Evolutionary conservation across 768 basidiomycete species (phyloP).

Genomic region (Agrocybe pediades): DNA sequence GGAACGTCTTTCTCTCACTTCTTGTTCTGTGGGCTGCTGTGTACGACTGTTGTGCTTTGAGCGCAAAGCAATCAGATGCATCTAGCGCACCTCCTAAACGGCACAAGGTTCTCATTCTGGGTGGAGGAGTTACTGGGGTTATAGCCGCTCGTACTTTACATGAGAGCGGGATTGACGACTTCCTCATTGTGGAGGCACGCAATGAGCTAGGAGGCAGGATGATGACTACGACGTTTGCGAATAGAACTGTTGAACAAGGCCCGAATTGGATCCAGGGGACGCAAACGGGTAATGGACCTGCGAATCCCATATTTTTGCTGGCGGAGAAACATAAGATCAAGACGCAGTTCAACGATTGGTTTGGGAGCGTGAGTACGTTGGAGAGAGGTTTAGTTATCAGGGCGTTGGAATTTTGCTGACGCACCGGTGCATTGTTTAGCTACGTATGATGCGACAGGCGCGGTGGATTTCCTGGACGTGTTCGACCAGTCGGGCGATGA

Average conservation of each 20-base stretch:
- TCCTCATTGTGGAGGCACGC: constrained; percentile 63
- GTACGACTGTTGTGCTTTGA: background rate
- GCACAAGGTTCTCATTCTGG: constrained; percentile 54
- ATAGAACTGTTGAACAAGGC: constrained; percentile 54
- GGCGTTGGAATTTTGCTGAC: background rate
- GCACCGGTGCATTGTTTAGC: constrained; percentile 31
- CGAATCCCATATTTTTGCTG: constrained; percentile 62
- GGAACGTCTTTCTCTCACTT: background rate
- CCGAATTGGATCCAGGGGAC: constrained; percentile 64
- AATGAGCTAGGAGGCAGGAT: constrained; percentile 63
- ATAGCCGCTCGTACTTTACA: constrained; percentile 65
- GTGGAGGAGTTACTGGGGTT: constrained; percentile 66
- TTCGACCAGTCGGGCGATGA: constrained; percentile 41
- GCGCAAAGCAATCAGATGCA: background rate
- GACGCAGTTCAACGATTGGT: constrained; percentile 46
- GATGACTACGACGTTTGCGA: constrained; percentile 47
- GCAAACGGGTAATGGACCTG: constrained; percentile 45
- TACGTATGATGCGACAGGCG: constrained; percentile 55
- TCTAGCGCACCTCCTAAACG: background rate
- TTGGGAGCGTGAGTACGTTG: constrained; percentile 44
- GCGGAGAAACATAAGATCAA: constrained; percentile 55
- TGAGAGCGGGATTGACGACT: constrained; percentile 53
- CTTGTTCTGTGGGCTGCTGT: background rate
- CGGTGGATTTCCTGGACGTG: constrained; percentile 46
- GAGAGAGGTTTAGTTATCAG: background rate